Evolutionary conservation across 495 filamentous ascomycete species (phyloP).

Genomic region (Trichoderma asperelloides): DNA sequence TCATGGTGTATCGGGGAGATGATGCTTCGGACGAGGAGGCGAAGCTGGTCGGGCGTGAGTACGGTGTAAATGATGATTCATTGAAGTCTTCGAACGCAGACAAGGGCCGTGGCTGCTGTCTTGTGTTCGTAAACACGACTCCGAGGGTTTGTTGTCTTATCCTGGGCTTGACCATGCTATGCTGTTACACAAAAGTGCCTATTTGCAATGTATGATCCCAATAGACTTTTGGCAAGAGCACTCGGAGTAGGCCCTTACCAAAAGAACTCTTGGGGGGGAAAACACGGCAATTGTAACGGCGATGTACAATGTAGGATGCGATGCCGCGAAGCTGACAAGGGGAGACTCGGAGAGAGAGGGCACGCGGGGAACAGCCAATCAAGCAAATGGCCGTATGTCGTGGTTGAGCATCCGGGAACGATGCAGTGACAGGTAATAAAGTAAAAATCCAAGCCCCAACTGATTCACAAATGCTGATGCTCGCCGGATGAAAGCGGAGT

Average conservation of each 20-base stretch:
- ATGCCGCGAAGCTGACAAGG: not conserved
- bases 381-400: not conserved
- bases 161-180: not conserved
- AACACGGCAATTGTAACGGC: not conserved
- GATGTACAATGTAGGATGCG: not conserved
- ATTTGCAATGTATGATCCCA: not conserved
- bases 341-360: no score
- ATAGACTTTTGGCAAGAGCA: not conserved
- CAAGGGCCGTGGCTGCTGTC: not conserved
- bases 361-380: not conserved
- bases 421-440: not conserved
- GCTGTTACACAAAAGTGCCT: not conserved
- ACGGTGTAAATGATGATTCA: constrained; percentile 12
- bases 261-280: not conserved
- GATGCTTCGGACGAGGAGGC: constrained; percentile 37
- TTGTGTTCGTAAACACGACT: not conserved
- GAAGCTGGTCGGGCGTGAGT: constrained; percentile 19
- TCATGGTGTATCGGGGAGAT: not conserved
- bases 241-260: not conserved
- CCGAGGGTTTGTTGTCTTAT: not conserved
- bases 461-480: not conserved
- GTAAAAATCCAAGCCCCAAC: not conserved
- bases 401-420: not conserved
- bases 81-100: constrained; percentile 11
- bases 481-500: not conserved